Evolutionary conservation across 2,329 filamentous ascomycete species (phyloP), one percentile per base, ranked within the genome.

Genomic region (Aspergillus cejpii): DNA sequence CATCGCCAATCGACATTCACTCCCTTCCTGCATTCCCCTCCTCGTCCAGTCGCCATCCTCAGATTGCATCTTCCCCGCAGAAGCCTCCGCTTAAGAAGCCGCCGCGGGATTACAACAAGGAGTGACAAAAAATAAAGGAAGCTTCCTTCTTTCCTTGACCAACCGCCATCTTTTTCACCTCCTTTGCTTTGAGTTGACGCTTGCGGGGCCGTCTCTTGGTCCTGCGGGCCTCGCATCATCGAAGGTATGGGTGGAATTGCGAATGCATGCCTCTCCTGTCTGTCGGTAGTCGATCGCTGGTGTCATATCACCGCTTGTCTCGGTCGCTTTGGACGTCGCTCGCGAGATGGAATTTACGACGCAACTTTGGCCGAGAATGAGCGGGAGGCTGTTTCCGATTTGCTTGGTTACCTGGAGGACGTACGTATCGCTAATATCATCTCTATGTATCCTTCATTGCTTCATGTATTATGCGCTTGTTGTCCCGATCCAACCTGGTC

Each of bases 361-460:
- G 84, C 85, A 41, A 86, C 92, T 45, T 79, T 98, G 51, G 90
- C 90, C 60, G 92, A 98, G 65, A 94, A 86, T 72, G 92, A 98
- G 73, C 82, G 92, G 61, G 92, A 97, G 74, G 92, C 92, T 44
- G 92, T 98, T 44, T 90, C 92, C 54, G 92, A 98, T 66, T 76
- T 98, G 48, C 76, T 98, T 14, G 87, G 91, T 66, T 97, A 94
- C 68, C 83, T 98, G 54, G 92, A 98, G 72, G 96, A 97, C 66
- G 92, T 97, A 74, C 53, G 80, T 73, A 27, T 21, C 24, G 23
- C 44, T 42, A 36, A 38, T 43, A 42, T 44, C 39, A 38, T 34
- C 33, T 34, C 33, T 47, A n/a, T 19, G 12, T n/a, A 15, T 7
- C 37, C 40, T 21, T 34, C 15, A 11, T 15, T 8, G 17, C 37